Conservation (phyloP, 768 basidiomycete species). For the Leccinum uliginosum region DNA sequence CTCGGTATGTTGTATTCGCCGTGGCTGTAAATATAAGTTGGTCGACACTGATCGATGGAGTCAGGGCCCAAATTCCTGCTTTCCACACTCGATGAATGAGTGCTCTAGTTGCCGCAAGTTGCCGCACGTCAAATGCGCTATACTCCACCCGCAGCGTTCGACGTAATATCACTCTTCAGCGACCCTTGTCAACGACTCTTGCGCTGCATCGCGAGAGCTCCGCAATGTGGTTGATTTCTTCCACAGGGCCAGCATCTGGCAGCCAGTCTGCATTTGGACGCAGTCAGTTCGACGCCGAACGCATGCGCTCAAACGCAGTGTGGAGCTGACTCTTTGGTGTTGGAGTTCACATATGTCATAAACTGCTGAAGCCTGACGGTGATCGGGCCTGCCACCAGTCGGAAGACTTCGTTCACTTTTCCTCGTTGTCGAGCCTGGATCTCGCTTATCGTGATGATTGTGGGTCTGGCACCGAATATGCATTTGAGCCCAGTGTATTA, state of each 20-base stretch:
- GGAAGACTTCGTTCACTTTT: background rate
- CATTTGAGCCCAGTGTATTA: background rate
- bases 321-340: background rate
- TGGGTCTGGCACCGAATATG: background rate
- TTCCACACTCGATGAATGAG: background rate
- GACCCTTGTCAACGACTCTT: background rate
- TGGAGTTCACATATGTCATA: background rate
- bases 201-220: background rate
- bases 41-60: background rate
- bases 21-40: background rate
- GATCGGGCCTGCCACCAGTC: background rate
- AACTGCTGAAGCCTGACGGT: background rate
- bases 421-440: background rate
- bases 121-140: background rate
- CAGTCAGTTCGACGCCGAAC: background rate
- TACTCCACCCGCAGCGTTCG: background rate
- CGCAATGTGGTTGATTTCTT: background rate
- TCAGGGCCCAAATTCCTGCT: background rate
- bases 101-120: background rate
- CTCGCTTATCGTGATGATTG: background rate
- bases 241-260: background rate
- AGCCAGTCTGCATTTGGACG: background rate
- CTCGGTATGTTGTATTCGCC: background rate
- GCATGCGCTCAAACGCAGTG: background rate
- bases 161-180: background rate